Base-by-base conservation (phyloP, 2,329 filamentous ascomycete species). In the Fusarium concolor region DNA sequence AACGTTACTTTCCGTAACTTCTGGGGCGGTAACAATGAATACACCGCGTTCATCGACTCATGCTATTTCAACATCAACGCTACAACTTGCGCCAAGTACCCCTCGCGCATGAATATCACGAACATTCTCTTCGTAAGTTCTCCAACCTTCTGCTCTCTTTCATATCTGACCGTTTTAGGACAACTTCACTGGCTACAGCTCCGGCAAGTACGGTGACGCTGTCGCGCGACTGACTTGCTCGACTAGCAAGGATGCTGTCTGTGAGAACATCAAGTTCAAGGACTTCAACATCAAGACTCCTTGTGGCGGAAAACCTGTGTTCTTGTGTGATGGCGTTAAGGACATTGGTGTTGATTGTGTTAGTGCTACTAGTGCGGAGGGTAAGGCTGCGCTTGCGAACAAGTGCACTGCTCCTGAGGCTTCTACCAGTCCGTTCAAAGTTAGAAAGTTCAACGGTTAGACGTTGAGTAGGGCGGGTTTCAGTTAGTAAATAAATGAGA, bases 1-100 rank as follows among this genome's bases (percentile, higher is more conserved):
- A 73, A 73, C 35, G 55, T 73, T 8, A 73, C 71, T 0, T 73
- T 73, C 69, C 68, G 69, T 29, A 73, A 73, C 50, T 69, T 73
- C 44, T 73, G 71, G 71, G 68, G 62, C 14, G 71, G 52, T 2
- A 68, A 66, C 62, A 73, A 71, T 38, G 71, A 73, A n/a, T 73
- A 72, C 52, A 52, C 56, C 2, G 68, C 64, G 2, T 73, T 69
- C 28, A 65, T 73, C 22, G 71, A 73, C 47, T 73, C 71, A 0
- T 73, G 71, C 51, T 73, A 73, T 56, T 73, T 73, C 62, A 72
- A 73, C 54, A 66, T 72, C 41, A 46, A 68, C 43, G 39, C 63
- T 4, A 39, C 53, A 2, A 58, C 52, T 10, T 69, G 71, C 37
- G 62, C 71, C 2, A 33, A 65, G 37, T 72, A 73, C 37, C 71